Conservation (phyloP, 75 land plant species). For the Picea glauca region DNA sequence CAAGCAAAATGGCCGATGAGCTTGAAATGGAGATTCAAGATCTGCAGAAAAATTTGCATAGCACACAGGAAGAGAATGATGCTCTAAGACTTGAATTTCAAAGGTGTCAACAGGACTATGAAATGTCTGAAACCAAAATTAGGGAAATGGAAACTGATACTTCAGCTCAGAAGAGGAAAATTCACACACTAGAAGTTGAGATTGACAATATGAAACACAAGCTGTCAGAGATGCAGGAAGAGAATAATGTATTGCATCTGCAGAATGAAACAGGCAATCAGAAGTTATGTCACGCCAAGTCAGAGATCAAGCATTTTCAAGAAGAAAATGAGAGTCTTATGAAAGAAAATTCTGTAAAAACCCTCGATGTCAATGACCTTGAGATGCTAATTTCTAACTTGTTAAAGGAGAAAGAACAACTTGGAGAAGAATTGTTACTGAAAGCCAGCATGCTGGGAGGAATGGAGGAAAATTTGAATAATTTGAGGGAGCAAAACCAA, state of each 20-base stretch:
- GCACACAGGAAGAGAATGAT: conserved; percentile 5
- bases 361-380: conserved; percentile 11
- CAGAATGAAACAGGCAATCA: not conserved
- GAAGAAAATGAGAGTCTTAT: not conserved
- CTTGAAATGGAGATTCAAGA: conserved; percentile 10
- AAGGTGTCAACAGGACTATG: not conserved
- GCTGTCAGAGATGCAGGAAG: not conserved
- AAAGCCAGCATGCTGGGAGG: not conserved
- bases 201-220: not conserved
- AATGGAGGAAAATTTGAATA: not conserved
- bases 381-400: not conserved
- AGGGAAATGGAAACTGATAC: not conserved
- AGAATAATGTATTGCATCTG: not conserved
- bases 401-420: conserved; percentile 6
- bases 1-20: not conserved
- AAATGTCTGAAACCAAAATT: not conserved
- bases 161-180: conserved; percentile 2
- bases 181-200: not conserved
- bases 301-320: not conserved
- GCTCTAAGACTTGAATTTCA: not conserved
- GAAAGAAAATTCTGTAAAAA: conserved; percentile 1
- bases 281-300: not conserved
- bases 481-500: conserved; percentile 1
- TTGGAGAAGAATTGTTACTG: conserved; percentile 8
- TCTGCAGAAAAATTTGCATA: conserved; percentile 4